These are phyloP conservation scores for Naganishia randhawae DNA, from an alignment of 768 basidiomycete genomes.

Conservation along the genomic window DNA sequence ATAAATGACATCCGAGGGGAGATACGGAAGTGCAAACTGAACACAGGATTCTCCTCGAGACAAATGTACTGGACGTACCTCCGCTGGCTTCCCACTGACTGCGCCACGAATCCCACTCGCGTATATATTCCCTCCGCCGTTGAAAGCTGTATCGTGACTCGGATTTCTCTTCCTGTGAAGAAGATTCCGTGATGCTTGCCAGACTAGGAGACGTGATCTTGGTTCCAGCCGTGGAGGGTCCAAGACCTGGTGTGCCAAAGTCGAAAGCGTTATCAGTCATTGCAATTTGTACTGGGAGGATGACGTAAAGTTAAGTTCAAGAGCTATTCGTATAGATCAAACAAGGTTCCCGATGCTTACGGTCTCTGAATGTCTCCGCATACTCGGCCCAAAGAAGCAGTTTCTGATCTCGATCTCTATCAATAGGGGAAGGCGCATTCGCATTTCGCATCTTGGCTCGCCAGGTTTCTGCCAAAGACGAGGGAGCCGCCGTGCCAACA, in stretches of 20 bases:
- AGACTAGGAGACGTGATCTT: conserved; percentile 17
- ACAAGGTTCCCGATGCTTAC: not conserved
- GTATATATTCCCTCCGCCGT: conserved; percentile 12
- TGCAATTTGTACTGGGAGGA: not conserved
- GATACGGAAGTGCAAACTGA: not conserved
- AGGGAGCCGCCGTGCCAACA: not conserved
- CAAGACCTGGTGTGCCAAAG: not conserved
- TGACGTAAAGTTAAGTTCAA: not conserved
- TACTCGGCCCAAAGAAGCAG: conserved; percentile 48
- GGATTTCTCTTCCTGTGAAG: not conserved
- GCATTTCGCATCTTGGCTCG: conserved; percentile 15
- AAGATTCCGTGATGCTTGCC: conserved; percentile 12
- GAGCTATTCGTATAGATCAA: not conserved
- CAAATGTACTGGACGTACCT: conserved; percentile 1
- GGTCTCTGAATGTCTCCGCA: conserved; percentile 39
- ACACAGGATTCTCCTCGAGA: not conserved
- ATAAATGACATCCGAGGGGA: not conserved
- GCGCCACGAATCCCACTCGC: conserved; percentile 26
- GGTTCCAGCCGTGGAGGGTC: not conserved
- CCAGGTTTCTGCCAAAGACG: conserved; percentile 24
- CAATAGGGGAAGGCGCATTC: not conserved
- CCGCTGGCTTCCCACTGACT: conserved; percentile 26
- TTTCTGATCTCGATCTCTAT: conserved; percentile 43
- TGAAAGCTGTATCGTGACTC: not conserved
- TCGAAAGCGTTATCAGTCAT: conserved; percentile 10